Conservation (phyloP, 192 early-diverging fungal genomes). For the Coemansia sp. region DNA sequence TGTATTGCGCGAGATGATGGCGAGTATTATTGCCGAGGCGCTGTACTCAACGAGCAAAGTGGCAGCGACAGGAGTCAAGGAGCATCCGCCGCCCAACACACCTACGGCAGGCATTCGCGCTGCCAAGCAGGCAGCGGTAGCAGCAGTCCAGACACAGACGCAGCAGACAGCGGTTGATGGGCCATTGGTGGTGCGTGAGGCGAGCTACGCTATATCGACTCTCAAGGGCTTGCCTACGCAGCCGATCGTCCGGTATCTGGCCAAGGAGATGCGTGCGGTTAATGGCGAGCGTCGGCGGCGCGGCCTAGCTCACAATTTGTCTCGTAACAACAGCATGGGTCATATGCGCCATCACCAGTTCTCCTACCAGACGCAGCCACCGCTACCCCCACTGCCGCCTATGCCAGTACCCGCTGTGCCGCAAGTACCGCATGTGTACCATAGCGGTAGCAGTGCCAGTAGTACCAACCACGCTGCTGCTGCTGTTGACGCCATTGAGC, state of each 20-base stretch:
- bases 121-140: slow-evolving; percentile 1
- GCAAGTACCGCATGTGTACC: neutral
- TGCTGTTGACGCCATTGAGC: neutral
- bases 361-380: slow-evolving; percentile 38
- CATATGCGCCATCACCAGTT: slow-evolving; percentile 39
- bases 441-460: slow-evolving; percentile 10
- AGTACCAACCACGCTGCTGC: neutral
- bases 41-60: slow-evolving; percentile 48
- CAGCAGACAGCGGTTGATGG: slow-evolving; percentile 7
- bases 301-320: slow-evolving; percentile 43
- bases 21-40: slow-evolving; percentile 47
- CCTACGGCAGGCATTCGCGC: slow-evolving; percentile 12
- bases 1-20: slow-evolving; percentile 46
- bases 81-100: slow-evolving; percentile 27
- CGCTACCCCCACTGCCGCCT: slow-evolving; percentile 45
- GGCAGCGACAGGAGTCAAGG: slow-evolving; percentile 15
- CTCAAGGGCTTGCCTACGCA: slow-evolving; percentile 56
- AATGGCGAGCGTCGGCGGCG: slow-evolving; percentile 38
- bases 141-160: neutral
- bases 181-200: slow-evolving; percentile 8
- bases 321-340: slow-evolving; percentile 46
- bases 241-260: slow-evolving; percentile 51
- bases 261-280: slow-evolving; percentile 45
- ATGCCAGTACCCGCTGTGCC: neutral
- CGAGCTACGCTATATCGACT: slow-evolving; percentile 42